phyloP scores from a whole-genome alignment of 306 rosid genomes.

The Arachis hypogaea region DNA sequence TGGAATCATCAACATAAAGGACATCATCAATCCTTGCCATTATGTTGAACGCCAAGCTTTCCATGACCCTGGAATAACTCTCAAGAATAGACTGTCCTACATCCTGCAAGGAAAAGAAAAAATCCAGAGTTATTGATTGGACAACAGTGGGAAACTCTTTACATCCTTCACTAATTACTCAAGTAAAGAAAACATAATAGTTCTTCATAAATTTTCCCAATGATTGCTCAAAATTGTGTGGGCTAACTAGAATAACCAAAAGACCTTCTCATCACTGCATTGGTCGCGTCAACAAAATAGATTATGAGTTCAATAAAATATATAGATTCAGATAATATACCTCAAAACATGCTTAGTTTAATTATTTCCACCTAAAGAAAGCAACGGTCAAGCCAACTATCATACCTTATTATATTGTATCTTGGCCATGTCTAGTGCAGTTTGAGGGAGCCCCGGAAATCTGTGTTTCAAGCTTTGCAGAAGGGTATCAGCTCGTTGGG shows the following conservation, averaged over 20 bases:
- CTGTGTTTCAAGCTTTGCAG: conserved; percentile 75
- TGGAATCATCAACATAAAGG: conserved; percentile 78
- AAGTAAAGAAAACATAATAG: background rate
- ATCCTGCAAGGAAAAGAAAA: conserved; percentile 65
- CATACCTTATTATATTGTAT: conserved; percentile 85
- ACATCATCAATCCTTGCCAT: conserved; percentile 95
- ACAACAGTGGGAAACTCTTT: background rate
- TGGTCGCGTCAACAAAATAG: background rate
- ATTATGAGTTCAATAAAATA: background rate
- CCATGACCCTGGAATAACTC: conserved; percentile 97
- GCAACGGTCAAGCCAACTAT: too few relatives aligned
- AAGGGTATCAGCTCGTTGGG: conserved; percentile 78
- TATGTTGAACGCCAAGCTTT: conserved; percentile 94
- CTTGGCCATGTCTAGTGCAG: conserved; percentile 88
- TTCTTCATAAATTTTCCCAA: background rate
- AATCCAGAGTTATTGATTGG: background rate
- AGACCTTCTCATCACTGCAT: too few relatives aligned
- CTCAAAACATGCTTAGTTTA: background rate
- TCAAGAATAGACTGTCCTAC: conserved; percentile 96
- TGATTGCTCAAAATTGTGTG: background rate
- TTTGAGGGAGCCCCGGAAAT: conserved; percentile 92
- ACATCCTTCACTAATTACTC: background rate
- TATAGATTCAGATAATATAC: background rate
- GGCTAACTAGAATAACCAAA: background rate
- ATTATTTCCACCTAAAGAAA: too few relatives aligned